phyloP scores from a whole-genome alignment of 164 flowering plant species.

The Magnolia officinalis region DNA sequence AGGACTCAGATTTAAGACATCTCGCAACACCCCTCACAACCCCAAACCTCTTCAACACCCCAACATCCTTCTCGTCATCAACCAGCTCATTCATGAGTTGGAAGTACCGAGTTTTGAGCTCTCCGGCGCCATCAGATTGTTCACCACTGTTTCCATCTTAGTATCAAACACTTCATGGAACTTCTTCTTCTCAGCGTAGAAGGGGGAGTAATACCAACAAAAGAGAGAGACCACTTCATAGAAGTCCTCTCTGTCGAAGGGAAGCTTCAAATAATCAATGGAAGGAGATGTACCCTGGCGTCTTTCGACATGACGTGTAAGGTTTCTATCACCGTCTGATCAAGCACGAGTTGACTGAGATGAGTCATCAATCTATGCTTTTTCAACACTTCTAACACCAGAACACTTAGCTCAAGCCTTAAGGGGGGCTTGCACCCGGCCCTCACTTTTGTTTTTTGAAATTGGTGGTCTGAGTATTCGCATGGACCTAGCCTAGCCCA shows the following conservation, averaged over 20 bases:
- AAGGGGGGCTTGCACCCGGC: no score
- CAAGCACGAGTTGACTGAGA: background rate
- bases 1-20: no score
- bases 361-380: no score
- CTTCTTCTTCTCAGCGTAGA: background rate
- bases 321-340: background rate
- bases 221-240: slow-evolving; percentile 1
- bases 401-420: no score
- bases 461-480: no score
- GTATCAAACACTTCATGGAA: background rate
- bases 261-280: background rate
- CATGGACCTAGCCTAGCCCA: no score
- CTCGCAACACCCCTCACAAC: no score
- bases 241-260: background rate
- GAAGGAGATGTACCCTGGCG: background rate
- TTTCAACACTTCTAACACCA: no score
- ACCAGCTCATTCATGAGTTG: slow-evolving; percentile 14
- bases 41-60: slow-evolving; percentile 8
- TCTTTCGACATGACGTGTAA: background rate
- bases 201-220: slow-evolving; percentile 13
- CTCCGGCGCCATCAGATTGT: slow-evolving; percentile 11
- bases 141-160: slow-evolving; percentile 10
- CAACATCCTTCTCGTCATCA: slow-evolving; percentile 8
- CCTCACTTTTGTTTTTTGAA: no score
- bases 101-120: background rate